A percentile compares a stretch with the other conserved stretches of the same genome.
phyloP scores from a whole-genome alignment of 2,329 filamentous ascomycete genomes.

The Xylariaceae sp. region DNA sequence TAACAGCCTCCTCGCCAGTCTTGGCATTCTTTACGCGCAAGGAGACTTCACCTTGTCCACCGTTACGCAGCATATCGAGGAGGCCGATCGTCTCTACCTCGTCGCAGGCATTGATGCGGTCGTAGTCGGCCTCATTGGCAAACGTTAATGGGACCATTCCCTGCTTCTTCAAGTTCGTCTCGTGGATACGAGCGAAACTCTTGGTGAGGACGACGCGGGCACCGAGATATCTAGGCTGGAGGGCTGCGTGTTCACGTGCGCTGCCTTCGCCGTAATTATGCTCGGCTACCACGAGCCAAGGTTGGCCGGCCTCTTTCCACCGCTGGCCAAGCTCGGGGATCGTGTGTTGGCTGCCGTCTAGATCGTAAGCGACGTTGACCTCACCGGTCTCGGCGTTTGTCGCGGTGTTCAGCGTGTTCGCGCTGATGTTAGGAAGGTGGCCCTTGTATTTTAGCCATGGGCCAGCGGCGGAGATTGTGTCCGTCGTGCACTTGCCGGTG shows the following conservation, averaged over 20 bases:
- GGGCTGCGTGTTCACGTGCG: conserved; percentile 82
- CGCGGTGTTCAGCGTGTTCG: conserved; percentile 95
- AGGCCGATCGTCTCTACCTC: conserved; percentile 79
- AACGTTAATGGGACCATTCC: conserved; percentile 94
- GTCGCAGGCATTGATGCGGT: conserved; percentile 78
- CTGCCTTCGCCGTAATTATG: conserved; percentile 96
- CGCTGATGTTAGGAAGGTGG: conserved; percentile 94
- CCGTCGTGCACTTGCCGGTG: conserved; percentile 95
- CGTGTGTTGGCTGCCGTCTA: conserved; percentile 66
- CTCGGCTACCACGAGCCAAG: conserved; percentile 95
- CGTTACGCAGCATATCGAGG: conserved; percentile 73
- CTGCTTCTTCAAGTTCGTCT: conserved; percentile 97
- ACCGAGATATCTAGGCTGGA: conserved; percentile 88
- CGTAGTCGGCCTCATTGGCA: conserved; percentile 83
- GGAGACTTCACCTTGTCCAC: conserved; percentile 74
- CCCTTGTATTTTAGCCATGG: conserved; percentile 99
- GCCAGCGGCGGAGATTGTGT: conserved; percentile 95
- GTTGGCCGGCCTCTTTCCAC: conserved; percentile 73
- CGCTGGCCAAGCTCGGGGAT: conserved; percentile 84
- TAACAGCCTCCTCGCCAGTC: conserved; percentile 61
- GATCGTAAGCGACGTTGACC: conserved; percentile 88
- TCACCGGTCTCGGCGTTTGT: conserved; percentile 89
- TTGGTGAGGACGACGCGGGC: conserved; percentile 81
- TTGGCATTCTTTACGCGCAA: conserved; percentile 62
- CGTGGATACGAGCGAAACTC: conserved; percentile 87